These are phyloP conservation scores for Isatis tinctoria DNA, from an alignment of 345 rosid species.

Conservation along the genomic window DNA sequence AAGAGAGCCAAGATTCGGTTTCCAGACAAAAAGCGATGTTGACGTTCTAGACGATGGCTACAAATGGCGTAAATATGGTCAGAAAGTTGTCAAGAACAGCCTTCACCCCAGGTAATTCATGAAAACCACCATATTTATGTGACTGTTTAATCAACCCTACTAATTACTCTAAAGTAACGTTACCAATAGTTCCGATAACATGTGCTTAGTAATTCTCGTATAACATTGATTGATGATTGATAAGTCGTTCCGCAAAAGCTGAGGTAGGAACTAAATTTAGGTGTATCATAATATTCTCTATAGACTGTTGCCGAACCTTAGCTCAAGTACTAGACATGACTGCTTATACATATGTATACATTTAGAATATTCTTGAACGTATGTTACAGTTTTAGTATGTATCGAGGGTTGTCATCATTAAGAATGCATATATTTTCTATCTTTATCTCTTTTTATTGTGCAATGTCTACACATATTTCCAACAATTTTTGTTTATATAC, in stretches of 20 bases:
- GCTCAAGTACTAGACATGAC: constrained; percentile 27
- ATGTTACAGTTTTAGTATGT: constrained; percentile 15
- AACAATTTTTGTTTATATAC: not conserved
- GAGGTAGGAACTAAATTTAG: constrained; percentile 8
- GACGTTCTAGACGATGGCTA: constrained; percentile 98
- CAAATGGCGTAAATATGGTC: constrained; percentile 99
- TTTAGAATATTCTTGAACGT: not conserved
- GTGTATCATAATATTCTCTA: constrained; percentile 13
- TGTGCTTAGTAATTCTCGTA: not conserved
- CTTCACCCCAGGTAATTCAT: constrained; percentile 81
- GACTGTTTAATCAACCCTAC: not conserved
- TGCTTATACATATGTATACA: not conserved
- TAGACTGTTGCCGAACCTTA: constrained; percentile 2
- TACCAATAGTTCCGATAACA: constrained; percentile 1
- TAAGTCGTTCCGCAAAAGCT: constrained; percentile 17
- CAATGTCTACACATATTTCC: constrained; percentile 22
- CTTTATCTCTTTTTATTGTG: not conserved
- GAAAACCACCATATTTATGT: not conserved
- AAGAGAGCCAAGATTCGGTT: constrained; percentile 97
- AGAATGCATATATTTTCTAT: not conserved
- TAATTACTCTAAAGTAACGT: not conserved
- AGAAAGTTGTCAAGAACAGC: constrained; percentile 95
- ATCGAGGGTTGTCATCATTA: constrained; percentile 12
- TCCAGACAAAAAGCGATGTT: constrained; percentile 92
- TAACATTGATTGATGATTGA: constrained; percentile 4